Conservation (phyloP, 306 rosid species). For the Clitoria ternatea region DNA sequence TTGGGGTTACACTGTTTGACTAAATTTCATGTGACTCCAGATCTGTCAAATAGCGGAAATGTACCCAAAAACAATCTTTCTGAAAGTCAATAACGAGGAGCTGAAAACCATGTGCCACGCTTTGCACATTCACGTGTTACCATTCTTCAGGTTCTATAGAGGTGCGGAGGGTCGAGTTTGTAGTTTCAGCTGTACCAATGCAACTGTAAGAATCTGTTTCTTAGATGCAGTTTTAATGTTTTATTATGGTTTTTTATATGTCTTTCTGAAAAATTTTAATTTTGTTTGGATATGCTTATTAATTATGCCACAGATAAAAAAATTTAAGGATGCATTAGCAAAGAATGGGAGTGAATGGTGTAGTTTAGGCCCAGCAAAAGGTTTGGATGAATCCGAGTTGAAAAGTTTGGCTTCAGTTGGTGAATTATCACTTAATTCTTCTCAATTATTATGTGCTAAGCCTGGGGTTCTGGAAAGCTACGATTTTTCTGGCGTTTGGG, state of each 20-base stretch:
- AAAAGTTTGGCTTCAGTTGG: conserved; percentile 40
- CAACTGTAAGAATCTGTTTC: conserved; percentile 60
- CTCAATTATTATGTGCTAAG: conserved; percentile 7
- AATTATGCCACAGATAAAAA: conserved; percentile 54
- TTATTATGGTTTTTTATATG: neutral
- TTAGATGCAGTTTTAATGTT: too few relatives aligned
- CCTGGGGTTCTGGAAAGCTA: conserved; percentile 17
- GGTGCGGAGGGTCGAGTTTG: conserved; percentile 74
- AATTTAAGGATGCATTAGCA: conserved; percentile 70
- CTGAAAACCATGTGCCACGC: conserved; percentile 64
- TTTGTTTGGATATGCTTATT: neutral
- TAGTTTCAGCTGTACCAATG: conserved; percentile 83
- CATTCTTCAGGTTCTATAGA: conserved; percentile 82
- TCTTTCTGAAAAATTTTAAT: neutral
- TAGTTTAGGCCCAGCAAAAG: conserved; percentile 62
- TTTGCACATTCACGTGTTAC: conserved; percentile 72
- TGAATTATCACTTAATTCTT: conserved; percentile 32
- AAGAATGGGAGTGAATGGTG: conserved; percentile 62
- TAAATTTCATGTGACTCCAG: conserved; percentile 34
- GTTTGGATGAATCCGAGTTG: conserved; percentile 68
- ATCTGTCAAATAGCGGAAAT: conserved; percentile 83
- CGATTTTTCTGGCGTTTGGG: conserved; percentile 35
- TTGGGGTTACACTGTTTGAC: neutral
- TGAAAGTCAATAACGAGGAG: conserved; percentile 70
- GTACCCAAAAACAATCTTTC: conserved; percentile 53